A percentile compares a stretch with the other conserved stretches of the same genome.
phyloP scores from a whole-genome alignment of 2,329 filamentous ascomycete genomes.

The Arthrobotrys sinensis region DNA sequence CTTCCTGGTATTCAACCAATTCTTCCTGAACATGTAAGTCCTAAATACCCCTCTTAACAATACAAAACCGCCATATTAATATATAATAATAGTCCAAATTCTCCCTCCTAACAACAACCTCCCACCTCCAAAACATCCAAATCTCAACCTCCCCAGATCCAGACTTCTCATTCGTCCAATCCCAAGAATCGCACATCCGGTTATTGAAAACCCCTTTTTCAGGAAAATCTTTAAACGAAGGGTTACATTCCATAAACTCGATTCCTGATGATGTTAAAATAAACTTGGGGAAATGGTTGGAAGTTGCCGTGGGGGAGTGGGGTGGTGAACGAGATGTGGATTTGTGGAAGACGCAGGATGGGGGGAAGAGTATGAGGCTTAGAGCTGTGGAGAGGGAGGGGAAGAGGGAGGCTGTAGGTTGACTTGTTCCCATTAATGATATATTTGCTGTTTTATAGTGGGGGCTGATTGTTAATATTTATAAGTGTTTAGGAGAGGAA shows the following conservation, averaged over 20 bases:
- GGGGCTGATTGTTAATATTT: no score
- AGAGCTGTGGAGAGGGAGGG: slow-evolving; percentile 15
- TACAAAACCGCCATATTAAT: slow-evolving; percentile 3
- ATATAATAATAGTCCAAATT: slow-evolving; percentile 33
- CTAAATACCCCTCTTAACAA: not conserved
- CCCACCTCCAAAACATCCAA: slow-evolving; percentile 31
- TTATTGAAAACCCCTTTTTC: slow-evolving; percentile 30
- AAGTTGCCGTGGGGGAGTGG: slow-evolving; percentile 45
- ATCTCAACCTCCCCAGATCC: slow-evolving; percentile 49
- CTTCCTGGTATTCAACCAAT: slow-evolving; percentile 26
- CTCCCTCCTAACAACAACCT: slow-evolving; percentile 22
- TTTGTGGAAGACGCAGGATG: not conserved
- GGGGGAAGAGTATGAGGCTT: slow-evolving; percentile 23
- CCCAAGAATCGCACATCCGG: slow-evolving; percentile 54
- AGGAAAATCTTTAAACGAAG: not conserved
- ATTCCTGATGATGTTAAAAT: not conserved
- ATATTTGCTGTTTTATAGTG: no score
- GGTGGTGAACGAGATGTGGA: slow-evolving; percentile 1
- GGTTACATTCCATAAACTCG: slow-evolving; percentile 16
- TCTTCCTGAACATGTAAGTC: slow-evolving; percentile 49
- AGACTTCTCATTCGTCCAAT: slow-evolving; percentile 51
- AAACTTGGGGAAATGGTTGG: slow-evolving; percentile 22
- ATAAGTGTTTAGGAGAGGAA: no score
- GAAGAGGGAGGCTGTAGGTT: slow-evolving; percentile 5
- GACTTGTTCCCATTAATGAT: not conserved